Evolutionary conservation across 179 eudicot genomes (phyloP), one percentile per base, ranked within the genome.

Genomic region (Spergularia azorica): DNA sequence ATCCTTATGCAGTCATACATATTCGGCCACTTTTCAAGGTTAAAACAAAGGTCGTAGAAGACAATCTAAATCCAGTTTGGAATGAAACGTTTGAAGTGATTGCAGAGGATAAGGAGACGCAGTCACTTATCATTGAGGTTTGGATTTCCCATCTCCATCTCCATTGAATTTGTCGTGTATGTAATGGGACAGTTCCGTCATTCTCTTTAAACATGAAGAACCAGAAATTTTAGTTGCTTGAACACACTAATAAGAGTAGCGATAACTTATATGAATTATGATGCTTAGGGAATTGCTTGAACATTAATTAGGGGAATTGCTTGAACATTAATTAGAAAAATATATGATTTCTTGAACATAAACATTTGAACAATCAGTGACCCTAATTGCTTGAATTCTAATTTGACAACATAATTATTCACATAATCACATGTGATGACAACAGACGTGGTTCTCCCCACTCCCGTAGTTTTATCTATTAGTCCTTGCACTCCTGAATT

Each of bases 91-190:
- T 91, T 83, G 88, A 90, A 68, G 68, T 95, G 80, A 86, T 93
- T 65, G 98, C 88, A 26, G 98, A 92, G 86, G 98, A 95, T 83
- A 92, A 89, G 86, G 97, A 95, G 84, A 92, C 98, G 9, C 97
- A 94, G 71, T 85, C 88, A 32, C 89, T 92, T 64, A 72, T 87
- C 61, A 54, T 94, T 39, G 96, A 94, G 97, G 98, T 95, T 68
- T 83, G 84, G 48, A 67, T 70, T 70, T 82, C 1, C 65, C 21
- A 67, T 61, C 57, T 64, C 59, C 39, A 41, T 80, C 73, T 71
- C 63, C 57, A 48, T 62, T 32, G 54, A 1, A 4, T 43, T 60
- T 71, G 52, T 18, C 26, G 58, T 57, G 1, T 43, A 66, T 21
- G 43, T 15, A 2, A 7, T 11, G 72, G 52, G n/a, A 6, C 36